Conservation (phyloP, 768 basidiomycete species). For the Mrakia gelida region DNA sequence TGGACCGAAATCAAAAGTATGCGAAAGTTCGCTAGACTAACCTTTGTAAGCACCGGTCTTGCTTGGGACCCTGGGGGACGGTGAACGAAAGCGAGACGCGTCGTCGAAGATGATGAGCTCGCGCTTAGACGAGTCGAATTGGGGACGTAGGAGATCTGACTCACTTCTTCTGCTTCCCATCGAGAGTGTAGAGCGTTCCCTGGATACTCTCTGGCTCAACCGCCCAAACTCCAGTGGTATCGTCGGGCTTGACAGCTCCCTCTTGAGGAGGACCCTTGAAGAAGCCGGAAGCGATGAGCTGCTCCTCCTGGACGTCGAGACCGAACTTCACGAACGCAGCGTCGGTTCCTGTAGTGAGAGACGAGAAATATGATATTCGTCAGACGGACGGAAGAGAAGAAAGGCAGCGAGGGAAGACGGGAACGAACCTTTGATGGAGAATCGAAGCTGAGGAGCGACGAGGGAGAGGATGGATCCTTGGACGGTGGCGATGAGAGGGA, state of each 20-base stretch:
- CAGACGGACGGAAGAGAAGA: no score
- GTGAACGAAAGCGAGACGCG: not conserved
- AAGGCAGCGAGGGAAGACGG: no score
- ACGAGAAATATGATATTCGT: no score
- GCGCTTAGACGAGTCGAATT: not conserved
- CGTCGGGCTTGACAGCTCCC: conserved; percentile 36
- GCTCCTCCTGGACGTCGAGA: conserved; percentile 72
- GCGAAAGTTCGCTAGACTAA: conserved; percentile 39
- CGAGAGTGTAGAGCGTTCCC: conserved; percentile 59
- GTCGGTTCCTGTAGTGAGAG: conserved; percentile 44
- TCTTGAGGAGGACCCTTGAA: conserved; percentile 46
- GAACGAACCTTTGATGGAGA: conserved; percentile 51
- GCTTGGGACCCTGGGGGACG: not conserved
- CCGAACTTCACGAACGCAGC: conserved; percentile 73
- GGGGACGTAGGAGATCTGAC: conserved; percentile 35
- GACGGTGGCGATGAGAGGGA: conserved; percentile 62
- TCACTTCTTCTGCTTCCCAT: conserved; percentile 49
- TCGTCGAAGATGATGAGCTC: not conserved
- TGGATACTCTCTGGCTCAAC: conserved; percentile 57
- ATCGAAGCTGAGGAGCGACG: conserved; percentile 63
- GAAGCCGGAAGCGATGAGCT: conserved; percentile 50
- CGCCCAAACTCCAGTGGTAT: conserved; percentile 46
- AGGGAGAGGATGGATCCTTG: conserved; percentile 68
- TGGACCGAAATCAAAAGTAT: not conserved
- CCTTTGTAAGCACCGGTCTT: not conserved